Evolutionary conservation across 805 yeast species (phyloP).

Genomic region (Wickerhamiella galacta): DNA sequence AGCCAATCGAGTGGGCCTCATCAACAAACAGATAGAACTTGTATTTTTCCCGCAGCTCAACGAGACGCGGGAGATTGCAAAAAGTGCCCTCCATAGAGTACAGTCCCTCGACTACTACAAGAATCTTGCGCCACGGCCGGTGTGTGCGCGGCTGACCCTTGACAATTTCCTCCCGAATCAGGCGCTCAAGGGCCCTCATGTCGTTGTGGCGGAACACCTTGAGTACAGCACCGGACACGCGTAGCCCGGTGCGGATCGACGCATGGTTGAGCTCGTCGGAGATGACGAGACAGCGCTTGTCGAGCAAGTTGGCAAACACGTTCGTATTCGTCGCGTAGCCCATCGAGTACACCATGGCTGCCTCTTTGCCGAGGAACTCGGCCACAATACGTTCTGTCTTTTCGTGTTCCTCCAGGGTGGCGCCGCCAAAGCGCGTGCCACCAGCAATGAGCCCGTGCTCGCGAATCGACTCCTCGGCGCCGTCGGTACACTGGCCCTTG

Average conservation of each 20-base stretch:
- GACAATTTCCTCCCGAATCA: slow-evolving; percentile 68
- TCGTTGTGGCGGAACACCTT: slow-evolving; percentile 87
- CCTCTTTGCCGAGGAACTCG: slow-evolving; percentile 78
- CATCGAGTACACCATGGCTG: slow-evolving; percentile 71
- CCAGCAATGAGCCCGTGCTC: slow-evolving; percentile 63
- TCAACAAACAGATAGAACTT: slow-evolving; percentile 83
- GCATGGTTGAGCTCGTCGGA: slow-evolving; percentile 93
- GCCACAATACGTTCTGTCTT: slow-evolving; percentile 68
- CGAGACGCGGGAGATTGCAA: slow-evolving; percentile 60
- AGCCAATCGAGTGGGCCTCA: slow-evolving; percentile 98
- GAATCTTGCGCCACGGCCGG: slow-evolving; percentile 80
- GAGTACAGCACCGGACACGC: slow-evolving; percentile 84
- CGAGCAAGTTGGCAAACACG: slow-evolving; percentile 66
- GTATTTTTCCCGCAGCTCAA: slow-evolving; percentile 64
- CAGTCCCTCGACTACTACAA: slow-evolving; percentile 77
- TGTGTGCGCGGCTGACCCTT: slow-evolving; percentile 92
- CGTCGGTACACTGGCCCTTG: slow-evolving; percentile 76
- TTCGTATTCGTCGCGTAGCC: slow-evolving; percentile 94
- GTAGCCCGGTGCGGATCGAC: slow-evolving; percentile 85
- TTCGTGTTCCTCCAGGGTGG: slow-evolving; percentile 57
- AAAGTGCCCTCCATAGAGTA: slow-evolving; percentile 66
- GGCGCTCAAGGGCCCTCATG: slow-evolving; percentile 58
- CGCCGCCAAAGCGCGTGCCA: slow-evolving; percentile 59
- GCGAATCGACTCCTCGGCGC: slow-evolving; percentile 45
- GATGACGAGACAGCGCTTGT: slow-evolving; percentile 75